Evolutionary conservation across 371 early-diverging fungal species (phyloP), one percentile per base, ranked within the genome.

Genomic region (Blakeslea trispora): DNA sequence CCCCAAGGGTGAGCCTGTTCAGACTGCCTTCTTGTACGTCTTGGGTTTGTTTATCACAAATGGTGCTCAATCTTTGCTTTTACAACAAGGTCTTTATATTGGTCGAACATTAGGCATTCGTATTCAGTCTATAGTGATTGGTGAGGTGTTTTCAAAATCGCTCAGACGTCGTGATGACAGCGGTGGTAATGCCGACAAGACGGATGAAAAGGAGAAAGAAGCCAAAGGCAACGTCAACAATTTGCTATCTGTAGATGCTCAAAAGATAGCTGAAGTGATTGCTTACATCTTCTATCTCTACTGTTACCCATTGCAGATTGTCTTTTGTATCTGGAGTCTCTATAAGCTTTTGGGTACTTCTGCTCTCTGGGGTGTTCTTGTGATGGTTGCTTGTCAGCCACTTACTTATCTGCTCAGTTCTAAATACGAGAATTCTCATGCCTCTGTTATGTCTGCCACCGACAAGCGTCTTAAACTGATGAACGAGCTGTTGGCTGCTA

Each of bases 401-500:
- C 57, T 87, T 18, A 82, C 82, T 4, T 74, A 75, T 49, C 66
- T 72, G 42, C 55, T 89, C 50, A 77, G 84, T 58, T 51, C 73
- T 14, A 69, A 65, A 15, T 77, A 84, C 46, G 59, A 85, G 55
- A 70, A 61, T 37, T 52, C 72, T 46, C 85, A 88, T 53, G 60
- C 69, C 24, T 51, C 59, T 2, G 75, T 84, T 43, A 84, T 81
- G 82, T 59, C 74, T 8, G 74, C 83, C 40, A 85, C 85, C 37
- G 91, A 91, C 40, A 79, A 77, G 21, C 82, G 85, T 21, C 65
- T 91, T 55, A 81, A 84, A 7, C 66, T 81, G 53, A 75, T 90
- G 55, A 88, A 83, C 19, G 91, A 91, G 52, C 71, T 90, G 55
- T 64, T 91, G 50, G 68, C 76, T 37, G 91, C 89, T 10, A 91